Evolutionary conservation across 2,329 filamentous ascomycete species (phyloP), one percentile per base, ranked within the genome.

Genomic region (Aureobasidium melanogenum): DNA sequence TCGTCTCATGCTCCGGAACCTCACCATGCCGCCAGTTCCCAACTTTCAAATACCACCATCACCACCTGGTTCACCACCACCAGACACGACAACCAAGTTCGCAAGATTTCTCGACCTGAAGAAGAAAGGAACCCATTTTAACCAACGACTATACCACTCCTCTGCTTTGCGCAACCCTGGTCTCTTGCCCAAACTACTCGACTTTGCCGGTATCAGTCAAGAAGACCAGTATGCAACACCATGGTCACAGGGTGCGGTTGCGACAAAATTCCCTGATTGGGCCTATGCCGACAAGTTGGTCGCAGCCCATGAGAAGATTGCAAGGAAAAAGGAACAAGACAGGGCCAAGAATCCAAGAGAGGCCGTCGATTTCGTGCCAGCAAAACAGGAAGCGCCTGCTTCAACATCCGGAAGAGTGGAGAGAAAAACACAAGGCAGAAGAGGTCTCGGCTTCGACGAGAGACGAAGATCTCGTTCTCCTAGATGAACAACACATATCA

Each of bases 71-170:
- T 74, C 74, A 15, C 75, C 75, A 15, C 74, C 74, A 22, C 77
- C 36, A 66, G 67, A 69, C 10, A 56, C 61, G 15, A 67, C 72
- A 2, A 72, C 73, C 44, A 91, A 90, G 67, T 87, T 93, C 67
- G 81, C 84, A 64, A 84, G 85, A 63, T 93, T 94, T 66, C 81
- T 93, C 0, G 79, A 84, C 48, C 80, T 93, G n/a, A 94, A 94
- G 75, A 85, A 84, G 69, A 84, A 87, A 64, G 86, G 86, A 5
- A 79, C 86, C 17, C 89, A 94, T 73, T 93, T 93, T 79, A 92
- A 94, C 71, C 79, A 84, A 67, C 86, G 88, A 64, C 77, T 94
- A 9, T 83, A 87, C 38, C 80, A 81, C 62, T 88, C 86, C 0
- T 75, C 82, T 0, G 84, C 87, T 8, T 76, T 92, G 62, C 82